These are phyloP conservation scores for Vanrija humicola DNA, from an alignment of 1,284 basidiomycete genomes.

Conservation along the genomic window DNA sequence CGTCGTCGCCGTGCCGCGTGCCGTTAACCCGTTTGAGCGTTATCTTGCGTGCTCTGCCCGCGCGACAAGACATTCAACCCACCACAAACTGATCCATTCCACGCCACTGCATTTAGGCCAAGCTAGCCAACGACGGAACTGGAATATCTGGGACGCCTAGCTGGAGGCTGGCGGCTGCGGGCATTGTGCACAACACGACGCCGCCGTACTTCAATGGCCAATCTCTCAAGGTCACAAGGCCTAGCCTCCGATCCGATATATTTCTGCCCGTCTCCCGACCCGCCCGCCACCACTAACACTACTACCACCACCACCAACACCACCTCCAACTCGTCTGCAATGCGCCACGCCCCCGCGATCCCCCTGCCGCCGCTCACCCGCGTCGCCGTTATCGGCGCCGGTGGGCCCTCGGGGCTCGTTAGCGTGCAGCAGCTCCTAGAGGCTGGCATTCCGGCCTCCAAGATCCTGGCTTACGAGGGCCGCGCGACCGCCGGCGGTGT, in stretches of 20 bases:
- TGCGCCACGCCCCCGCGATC: conserved; percentile 9
- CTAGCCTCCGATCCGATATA: not conserved
- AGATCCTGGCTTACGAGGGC: conserved; percentile 31
- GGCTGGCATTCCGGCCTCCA: conserved; percentile 21
- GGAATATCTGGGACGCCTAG: no score
- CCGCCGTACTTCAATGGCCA: no score
- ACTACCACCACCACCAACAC: not conserved
- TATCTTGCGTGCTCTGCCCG: no score
- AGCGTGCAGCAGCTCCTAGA: conserved; percentile 46
- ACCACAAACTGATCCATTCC: no score
- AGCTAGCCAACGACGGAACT: no score
- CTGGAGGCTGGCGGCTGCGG: no score
- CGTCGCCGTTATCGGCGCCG: conserved; percentile 51
- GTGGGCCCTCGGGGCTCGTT: conserved; percentile 46
- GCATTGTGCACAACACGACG: no score
- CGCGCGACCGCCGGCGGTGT: conserved; percentile 21
- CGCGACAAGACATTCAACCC: no score
- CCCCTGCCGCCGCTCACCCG: conserved; percentile 23
- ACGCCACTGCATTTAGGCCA: no score
- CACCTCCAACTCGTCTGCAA: not conserved
- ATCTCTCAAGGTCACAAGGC: no score
- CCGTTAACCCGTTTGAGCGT: no score
- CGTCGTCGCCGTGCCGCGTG: no score
- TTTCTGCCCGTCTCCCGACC: not conserved
- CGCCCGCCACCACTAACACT: not conserved